Percentiles rank a stretch among this genome's conserved stretches.
These are phyloP conservation scores for Fusarium compactum DNA, from an alignment of 2,329 filamentous ascomycete species.

Conservation along the genomic window DNA sequence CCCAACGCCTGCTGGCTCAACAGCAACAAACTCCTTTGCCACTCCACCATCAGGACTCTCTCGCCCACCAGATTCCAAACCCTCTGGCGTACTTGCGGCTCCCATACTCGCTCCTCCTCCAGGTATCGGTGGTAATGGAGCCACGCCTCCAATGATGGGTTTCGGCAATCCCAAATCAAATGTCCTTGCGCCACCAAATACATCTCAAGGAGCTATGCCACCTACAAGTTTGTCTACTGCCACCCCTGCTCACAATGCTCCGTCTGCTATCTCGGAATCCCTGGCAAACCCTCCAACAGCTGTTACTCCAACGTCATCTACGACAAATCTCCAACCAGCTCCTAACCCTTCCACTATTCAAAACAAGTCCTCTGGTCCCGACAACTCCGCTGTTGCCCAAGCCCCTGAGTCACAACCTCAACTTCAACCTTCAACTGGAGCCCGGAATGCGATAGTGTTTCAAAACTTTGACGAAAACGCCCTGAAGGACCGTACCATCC, in stretches of 20 bases:
- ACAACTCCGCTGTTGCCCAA: constrained; percentile 26
- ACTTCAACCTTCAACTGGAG: constrained; percentile 55
- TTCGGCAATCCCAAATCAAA: constrained; percentile 54
- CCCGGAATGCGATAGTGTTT: constrained; percentile 69
- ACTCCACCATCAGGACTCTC: constrained; percentile 42
- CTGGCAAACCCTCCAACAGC: constrained; percentile 5
- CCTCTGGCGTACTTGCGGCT: constrained; percentile 53
- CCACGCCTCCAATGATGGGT: constrained; percentile 47
- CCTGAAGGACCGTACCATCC: constrained; percentile 67
- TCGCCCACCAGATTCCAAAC: constrained; percentile 44
- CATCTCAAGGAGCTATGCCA: constrained; percentile 48
- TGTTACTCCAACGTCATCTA: constrained; percentile 4
- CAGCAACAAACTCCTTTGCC: constrained; percentile 26
- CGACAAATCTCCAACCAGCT: constrained; percentile 18
- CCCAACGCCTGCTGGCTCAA: neutral
- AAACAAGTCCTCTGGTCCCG: constrained; percentile 16
- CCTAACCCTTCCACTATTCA: constrained; percentile 12
- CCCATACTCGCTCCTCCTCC: constrained; percentile 55
- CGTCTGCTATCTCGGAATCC: constrained; percentile 5
- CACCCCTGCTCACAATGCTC: constrained; percentile 36
- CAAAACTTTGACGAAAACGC: constrained; percentile 70
- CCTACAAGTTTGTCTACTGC: constrained; percentile 30
- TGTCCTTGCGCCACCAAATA: constrained; percentile 60
- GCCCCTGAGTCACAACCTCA: constrained; percentile 42
- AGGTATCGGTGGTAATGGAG: constrained; percentile 45